phyloP scores from a whole-genome alignment of 768 basidiomycete species.

The Trametes cinnabarina region DNA sequence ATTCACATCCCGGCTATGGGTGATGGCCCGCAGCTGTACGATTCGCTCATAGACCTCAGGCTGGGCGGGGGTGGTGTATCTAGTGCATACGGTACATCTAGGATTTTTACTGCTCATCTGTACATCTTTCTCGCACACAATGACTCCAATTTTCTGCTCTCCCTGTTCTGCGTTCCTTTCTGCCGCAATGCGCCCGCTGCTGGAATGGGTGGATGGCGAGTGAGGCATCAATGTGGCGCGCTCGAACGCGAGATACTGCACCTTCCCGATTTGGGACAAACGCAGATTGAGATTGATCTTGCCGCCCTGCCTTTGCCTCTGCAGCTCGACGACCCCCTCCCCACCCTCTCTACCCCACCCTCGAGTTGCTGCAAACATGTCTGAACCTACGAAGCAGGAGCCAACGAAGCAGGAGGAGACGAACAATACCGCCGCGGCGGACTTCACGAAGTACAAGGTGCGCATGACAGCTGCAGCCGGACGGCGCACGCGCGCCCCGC shows the following conservation, averaged over 20 bases:
- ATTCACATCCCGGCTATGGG: too few species aligned
- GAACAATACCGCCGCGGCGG: slow-evolving; percentile 63
- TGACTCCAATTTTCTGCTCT: neutral
- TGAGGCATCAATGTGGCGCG: slow-evolving; percentile 11
- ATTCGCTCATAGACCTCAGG: too few species aligned
- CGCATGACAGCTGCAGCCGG: slow-evolving; percentile 4
- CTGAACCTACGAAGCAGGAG: slow-evolving; percentile 13
- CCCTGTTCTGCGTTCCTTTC: neutral
- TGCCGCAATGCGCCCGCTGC: neutral
- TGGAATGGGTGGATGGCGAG: neutral
- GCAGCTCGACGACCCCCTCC: neutral
- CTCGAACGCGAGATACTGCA: slow-evolving; percentile 7
- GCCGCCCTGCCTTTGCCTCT: neutral
- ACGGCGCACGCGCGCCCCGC: neutral
- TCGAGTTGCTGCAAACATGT: slow-evolving; percentile 2
- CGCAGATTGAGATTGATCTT: slow-evolving; percentile 21
- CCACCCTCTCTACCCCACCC: neutral
- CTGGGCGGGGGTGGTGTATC: too few species aligned
- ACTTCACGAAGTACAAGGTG: slow-evolving; percentile 89
- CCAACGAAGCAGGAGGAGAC: slow-evolving; percentile 34
- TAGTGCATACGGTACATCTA: neutral
- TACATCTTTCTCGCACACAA: neutral
- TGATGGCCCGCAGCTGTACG: neutral
- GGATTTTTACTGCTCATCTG: neutral
- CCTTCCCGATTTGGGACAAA: slow-evolving; percentile 18